phyloP scores from a whole-genome alignment of 306 rosid species.

The Trichosanthes cucumerina region DNA sequence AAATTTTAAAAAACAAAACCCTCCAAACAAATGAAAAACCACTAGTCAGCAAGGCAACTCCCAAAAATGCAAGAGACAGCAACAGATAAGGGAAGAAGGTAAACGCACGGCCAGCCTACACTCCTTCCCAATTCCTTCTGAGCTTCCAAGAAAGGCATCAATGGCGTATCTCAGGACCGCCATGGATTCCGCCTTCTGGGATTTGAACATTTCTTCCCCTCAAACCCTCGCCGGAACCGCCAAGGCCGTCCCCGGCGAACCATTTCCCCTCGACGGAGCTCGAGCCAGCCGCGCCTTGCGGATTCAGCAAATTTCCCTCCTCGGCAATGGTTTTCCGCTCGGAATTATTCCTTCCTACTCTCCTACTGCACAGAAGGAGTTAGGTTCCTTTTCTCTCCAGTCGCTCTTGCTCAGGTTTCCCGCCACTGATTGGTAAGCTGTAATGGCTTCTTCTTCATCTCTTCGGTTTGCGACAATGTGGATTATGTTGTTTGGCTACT shows the following conservation, averaged over 20 bases:
- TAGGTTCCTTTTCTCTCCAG: constrained; percentile 65
- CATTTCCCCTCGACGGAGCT: constrained; percentile 58
- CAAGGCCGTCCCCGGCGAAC: constrained; percentile 58
- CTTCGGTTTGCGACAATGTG: not conserved
- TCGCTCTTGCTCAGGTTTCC: constrained; percentile 39
- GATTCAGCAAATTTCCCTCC: constrained; percentile 42
- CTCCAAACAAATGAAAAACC: not conserved
- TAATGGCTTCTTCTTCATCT: not conserved
- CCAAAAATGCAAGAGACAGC: not conserved
- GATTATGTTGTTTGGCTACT: not conserved
- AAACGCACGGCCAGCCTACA: not conserved
- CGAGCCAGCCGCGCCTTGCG: constrained; percentile 52
- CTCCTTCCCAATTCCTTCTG: not conserved
- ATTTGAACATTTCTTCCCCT: constrained; percentile 54
- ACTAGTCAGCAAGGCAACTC: not conserved
- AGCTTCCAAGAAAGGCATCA: not conserved
- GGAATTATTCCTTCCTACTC: constrained; percentile 48
- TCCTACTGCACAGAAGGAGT: constrained; percentile 43
- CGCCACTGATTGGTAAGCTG: constrained; percentile 36
- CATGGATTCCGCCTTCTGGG: constrained; percentile 82
- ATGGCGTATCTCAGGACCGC: constrained; percentile 76
- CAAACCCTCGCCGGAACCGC: constrained; percentile 50
- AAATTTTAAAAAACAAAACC: not conserved
- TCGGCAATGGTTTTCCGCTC: constrained; percentile 39
- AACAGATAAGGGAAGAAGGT: not conserved